These are phyloP conservation scores for Zelopaecilomyces penicillatus DNA, from an alignment of 2,329 filamentous ascomycete genomes.

Conservation along the genomic window DNA sequence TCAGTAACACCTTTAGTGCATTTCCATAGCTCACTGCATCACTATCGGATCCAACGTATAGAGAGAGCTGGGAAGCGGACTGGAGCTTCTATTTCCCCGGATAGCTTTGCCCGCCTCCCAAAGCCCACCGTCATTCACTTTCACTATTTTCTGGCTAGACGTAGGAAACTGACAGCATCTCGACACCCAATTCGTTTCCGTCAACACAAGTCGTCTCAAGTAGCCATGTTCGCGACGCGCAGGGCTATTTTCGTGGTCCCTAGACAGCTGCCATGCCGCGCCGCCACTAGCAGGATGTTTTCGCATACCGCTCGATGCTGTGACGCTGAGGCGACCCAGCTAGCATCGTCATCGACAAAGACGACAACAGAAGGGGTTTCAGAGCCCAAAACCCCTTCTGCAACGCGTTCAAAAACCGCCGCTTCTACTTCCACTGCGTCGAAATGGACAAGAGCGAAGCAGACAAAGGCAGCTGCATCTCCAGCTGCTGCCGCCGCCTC, in stretches of 20 bases:
- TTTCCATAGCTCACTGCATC: no score
- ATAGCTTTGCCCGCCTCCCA: background rate
- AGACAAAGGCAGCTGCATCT: background rate
- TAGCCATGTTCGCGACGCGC: constrained; percentile 20
- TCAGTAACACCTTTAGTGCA: no score
- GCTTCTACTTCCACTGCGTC: background rate
- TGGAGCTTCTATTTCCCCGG: constrained; percentile 7
- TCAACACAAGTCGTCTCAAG: no score
- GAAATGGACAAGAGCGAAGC: background rate
- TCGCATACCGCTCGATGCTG: constrained; percentile 14
- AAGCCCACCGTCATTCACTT: no score
- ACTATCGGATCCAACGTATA: no score
- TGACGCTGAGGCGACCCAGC: constrained; percentile 13
- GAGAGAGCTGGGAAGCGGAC: background rate
- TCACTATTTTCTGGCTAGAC: no score
- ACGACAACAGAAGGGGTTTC: constrained; percentile 2
- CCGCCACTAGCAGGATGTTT: constrained; percentile 11
- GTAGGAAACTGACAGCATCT: no score
- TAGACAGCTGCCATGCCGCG: constrained; percentile 9
- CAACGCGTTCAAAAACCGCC: constrained; percentile 1
- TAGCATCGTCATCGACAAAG: background rate
- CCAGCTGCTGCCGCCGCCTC: constrained; percentile 1
- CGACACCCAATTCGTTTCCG: no score
- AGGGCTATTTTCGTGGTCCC: constrained; percentile 14
- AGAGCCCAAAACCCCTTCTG: background rate